Evolutionary conservation across 495 filamentous ascomycete genomes (phyloP).

Genomic region (Hypoxylon cercidicola): DNA sequence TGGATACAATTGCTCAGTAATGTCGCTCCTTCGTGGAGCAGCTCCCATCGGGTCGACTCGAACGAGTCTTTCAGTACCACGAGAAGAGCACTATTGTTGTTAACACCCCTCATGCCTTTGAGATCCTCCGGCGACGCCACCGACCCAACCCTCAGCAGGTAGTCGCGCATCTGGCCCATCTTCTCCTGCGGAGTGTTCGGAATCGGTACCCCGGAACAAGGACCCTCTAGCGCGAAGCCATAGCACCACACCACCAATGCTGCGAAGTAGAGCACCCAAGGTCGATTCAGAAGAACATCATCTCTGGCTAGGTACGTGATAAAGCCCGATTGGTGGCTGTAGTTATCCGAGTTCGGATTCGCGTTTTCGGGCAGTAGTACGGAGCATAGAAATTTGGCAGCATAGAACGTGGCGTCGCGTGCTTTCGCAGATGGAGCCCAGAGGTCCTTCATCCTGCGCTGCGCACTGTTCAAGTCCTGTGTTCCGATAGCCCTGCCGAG

Average conservation of each 20-base stretch:
- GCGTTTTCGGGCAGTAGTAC: conserved; percentile 72
- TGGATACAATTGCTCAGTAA: conserved; percentile 82
- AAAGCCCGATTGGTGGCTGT: conserved; percentile 46
- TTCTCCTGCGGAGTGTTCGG: conserved; percentile 70
- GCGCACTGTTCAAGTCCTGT: conserved; percentile 81
- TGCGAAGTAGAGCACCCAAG: conserved; percentile 98
- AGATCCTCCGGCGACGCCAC: conserved; percentile 86
- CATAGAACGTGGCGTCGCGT: conserved; percentile 93
- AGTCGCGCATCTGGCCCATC: conserved; percentile 80
- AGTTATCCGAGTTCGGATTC: conserved; percentile 30
- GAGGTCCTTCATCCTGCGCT: conserved; percentile 83
- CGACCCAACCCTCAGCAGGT: conserved; percentile 76
- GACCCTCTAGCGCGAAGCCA: conserved; percentile 89
- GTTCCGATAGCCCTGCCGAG: conserved; percentile 86
- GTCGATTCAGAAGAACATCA: conserved; percentile 89
- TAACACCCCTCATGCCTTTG: conserved; percentile 77
- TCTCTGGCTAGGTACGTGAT: conserved; percentile 81
- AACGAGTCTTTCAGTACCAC: conserved; percentile 86
- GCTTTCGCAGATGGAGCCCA: conserved; percentile 95
- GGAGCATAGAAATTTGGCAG: conserved; percentile 83
- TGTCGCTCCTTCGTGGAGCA: conserved; percentile 85
- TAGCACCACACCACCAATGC: conserved; percentile 95
- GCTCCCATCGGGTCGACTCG: conserved; percentile 85
- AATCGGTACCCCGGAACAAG: conserved; percentile 61
- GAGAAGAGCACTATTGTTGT: conserved; percentile 83